Evolutionary conservation across 139 green algal genomes (phyloP).

Genomic region (Volvox reticuliferus): DNA sequence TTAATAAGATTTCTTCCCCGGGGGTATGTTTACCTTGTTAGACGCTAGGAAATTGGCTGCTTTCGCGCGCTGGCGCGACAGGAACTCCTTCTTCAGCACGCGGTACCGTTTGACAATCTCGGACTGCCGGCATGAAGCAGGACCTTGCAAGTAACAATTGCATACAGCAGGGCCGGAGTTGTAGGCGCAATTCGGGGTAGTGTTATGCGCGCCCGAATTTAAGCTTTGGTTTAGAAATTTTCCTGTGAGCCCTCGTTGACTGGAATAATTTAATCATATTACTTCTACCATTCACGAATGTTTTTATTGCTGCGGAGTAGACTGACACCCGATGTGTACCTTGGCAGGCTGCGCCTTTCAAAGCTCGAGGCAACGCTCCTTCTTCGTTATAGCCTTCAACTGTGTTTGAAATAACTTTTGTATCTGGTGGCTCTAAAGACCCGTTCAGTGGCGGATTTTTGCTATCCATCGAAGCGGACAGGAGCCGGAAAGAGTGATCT

Average conservation of each 20-base stretch:
- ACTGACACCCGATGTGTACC: neutral
- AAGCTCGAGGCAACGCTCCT: neutral
- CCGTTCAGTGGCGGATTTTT: neutral
- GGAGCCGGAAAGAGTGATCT: too few species aligned
- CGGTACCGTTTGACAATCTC: conserved; percentile 33
- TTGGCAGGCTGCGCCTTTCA: neutral
- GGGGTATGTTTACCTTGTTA: conserved; percentile 32
- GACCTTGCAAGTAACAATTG: too few species aligned
- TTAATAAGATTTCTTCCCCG: neutral
- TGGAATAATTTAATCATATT: neutral
- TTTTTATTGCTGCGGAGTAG: too few species aligned
- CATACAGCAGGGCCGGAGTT: too few species aligned
- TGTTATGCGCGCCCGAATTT: neutral
- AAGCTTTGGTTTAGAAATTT: neutral
- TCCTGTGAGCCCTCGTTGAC: neutral
- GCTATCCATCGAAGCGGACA: neutral
- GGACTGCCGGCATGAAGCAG: neutral
- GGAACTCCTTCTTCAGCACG: conserved; percentile 35
- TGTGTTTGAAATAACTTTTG: neutral
- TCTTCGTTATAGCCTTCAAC: neutral
- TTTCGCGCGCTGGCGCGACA: conserved; percentile 10
- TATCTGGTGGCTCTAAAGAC: neutral
- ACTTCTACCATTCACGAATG: too few species aligned
- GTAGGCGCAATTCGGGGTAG: neutral
- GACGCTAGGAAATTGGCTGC: neutral